Conservation (phyloP, 2,329 filamentous ascomycete genomes). For the Penicillium vulpinum region DNA sequence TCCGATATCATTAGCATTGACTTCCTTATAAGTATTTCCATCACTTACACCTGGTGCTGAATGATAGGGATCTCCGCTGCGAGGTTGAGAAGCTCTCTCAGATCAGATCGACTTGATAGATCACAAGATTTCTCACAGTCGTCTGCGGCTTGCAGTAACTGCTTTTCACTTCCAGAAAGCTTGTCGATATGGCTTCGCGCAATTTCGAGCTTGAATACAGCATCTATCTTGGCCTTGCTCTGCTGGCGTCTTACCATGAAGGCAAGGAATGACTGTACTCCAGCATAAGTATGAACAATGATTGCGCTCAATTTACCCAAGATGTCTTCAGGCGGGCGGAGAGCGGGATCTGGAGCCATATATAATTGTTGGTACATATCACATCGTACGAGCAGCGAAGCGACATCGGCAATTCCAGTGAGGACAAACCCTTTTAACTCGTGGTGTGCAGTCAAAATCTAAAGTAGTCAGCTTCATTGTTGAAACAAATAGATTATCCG, state of each 20-base stretch:
- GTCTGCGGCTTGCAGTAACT: not conserved
- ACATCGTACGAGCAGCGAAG: not conserved
- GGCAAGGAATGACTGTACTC: too few relatives aligned
- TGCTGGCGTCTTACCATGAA: too few relatives aligned
- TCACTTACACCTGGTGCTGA: not conserved
- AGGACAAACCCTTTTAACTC: not conserved
- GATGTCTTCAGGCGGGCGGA: too few relatives aligned
- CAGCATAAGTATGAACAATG: too few relatives aligned
- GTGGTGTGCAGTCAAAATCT: not conserved
- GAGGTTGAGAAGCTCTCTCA: not conserved
- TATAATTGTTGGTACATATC: not conserved
- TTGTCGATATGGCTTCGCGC: not conserved
- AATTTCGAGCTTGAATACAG: not conserved
- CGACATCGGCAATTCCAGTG: not conserved
- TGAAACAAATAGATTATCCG: too few relatives aligned
- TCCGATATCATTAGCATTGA: not conserved
- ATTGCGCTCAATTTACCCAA: too few relatives aligned
- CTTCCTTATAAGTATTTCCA: too few relatives aligned
- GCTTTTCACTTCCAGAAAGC: not conserved
- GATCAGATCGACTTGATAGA: not conserved
- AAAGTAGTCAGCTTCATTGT: not conserved
- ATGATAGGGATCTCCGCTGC: not conserved
- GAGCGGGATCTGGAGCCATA: too few relatives aligned
- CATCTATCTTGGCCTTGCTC: too few relatives aligned
- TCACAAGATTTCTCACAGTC: not conserved